Percentiles rank a stretch among this genome's conserved stretches.
Evolutionary conservation across 371 early-diverging fungal species (phyloP).

Genomic region (Apophysomyces ossiformis): DNA sequence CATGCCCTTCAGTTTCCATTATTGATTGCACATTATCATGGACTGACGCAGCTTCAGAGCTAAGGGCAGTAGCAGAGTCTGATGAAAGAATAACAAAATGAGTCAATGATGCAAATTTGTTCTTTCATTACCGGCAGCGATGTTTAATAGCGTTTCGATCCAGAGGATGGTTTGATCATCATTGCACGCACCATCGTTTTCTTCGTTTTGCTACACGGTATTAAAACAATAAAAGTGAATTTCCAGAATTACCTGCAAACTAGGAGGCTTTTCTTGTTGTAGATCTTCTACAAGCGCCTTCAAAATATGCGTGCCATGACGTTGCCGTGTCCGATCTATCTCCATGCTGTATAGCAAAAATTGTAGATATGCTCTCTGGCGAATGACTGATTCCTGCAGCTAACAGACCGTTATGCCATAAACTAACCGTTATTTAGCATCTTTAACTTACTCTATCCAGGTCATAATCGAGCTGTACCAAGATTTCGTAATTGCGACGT

Average conservation of each 20-base stretch:
- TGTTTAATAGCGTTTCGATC: not conserved
- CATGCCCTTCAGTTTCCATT: not conserved
- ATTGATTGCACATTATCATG: not conserved
- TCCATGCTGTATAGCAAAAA: not conserved
- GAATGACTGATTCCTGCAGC: not conserved
- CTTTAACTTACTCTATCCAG: not conserved
- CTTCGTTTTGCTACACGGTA: no score
- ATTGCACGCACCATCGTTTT: not conserved
- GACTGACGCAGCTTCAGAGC: not conserved
- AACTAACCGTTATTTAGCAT: not conserved
- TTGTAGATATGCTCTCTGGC: not conserved
- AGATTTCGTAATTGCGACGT: not conserved
- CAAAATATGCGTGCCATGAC: not conserved
- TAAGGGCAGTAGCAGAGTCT: not conserved
- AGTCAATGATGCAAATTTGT: not conserved
- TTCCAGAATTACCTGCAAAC: no score
- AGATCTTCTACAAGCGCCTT: constrained; percentile 2
- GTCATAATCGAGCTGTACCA: not conserved
- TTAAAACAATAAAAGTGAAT: no score
- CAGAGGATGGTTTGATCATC: not conserved
- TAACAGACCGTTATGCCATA: not conserved
- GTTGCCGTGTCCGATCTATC: not conserved
- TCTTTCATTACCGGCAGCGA: not conserved
- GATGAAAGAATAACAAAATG: not conserved
- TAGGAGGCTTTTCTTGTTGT: not conserved